Percentiles rank a stretch among this genome's conserved stretches.
Conservation (phyloP, 768 basidiomycete species). For the Gelatoporia subvermispora region DNA sequence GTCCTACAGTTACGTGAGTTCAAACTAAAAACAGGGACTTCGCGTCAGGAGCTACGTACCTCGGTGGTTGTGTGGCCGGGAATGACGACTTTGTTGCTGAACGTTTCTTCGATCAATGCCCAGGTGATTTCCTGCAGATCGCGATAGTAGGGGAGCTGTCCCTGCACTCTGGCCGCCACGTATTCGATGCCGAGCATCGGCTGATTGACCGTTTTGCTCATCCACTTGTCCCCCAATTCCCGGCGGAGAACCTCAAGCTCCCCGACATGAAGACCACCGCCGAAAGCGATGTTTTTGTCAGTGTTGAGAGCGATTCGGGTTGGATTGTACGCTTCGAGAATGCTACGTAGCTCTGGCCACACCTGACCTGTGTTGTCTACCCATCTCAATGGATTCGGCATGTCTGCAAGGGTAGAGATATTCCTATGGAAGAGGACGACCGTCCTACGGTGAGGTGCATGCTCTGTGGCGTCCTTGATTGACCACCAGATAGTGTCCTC, state of each 20-base stretch:
- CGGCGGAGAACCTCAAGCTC: slow-evolving; percentile 35
- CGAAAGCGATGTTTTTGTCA: slow-evolving; percentile 42
- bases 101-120: slow-evolving; percentile 50
- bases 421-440: slow-evolving; percentile 46
- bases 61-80: slow-evolving; percentile 43
- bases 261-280: slow-evolving; percentile 46
- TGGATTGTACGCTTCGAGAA: slow-evolving; percentile 33
- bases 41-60: slow-evolving; percentile 19
- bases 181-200: slow-evolving; percentile 47
- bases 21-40: neutral
- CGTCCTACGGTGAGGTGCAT: slow-evolving; percentile 44
- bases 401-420: slow-evolving; percentile 28
- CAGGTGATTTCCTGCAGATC: slow-evolving; percentile 46
- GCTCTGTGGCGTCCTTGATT: slow-evolving; percentile 43
- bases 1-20: slow-evolving; percentile 30
- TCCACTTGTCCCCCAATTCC: slow-evolving; percentile 40
- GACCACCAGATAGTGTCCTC: slow-evolving; percentile 53
- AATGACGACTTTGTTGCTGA: slow-evolving; percentile 37
- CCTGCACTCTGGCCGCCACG: slow-evolving; percentile 36
- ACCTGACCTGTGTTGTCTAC: slow-evolving; percentile 46
- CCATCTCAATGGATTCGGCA: slow-evolving; percentile 41
- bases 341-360: slow-evolving; percentile 40
- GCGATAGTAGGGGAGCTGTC: slow-evolving; percentile 40
- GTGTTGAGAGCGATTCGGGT: slow-evolving; percentile 41
- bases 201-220: slow-evolving; percentile 32